These are phyloP conservation scores for Endotrypanum monterogeii DNA, from an alignment of 208 protist species.

Conservation along the genomic window DNA sequence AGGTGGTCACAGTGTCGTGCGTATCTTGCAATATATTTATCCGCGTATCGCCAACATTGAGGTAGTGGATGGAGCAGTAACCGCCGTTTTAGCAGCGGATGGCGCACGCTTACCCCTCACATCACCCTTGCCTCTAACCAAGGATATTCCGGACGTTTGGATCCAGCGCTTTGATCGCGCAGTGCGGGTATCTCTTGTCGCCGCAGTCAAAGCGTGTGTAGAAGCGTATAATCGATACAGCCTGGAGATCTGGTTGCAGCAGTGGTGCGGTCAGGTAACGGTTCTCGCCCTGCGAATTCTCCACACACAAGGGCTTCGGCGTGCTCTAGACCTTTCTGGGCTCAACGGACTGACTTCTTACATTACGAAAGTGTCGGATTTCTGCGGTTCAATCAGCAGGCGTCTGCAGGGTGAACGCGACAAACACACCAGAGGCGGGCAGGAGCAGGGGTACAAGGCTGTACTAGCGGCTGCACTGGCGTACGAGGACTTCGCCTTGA, in stretches of 20 bases:
- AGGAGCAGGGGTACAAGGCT: not conserved
- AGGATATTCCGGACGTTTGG: conserved; percentile 58
- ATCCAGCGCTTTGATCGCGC: conserved; percentile 66
- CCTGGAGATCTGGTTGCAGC: conserved; percentile 52
- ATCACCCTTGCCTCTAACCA: conserved; percentile 41
- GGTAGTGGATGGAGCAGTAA: conserved; percentile 40
- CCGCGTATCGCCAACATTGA: conserved; percentile 43
- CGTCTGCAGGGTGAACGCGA: conserved; percentile 24
- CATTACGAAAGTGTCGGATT: conserved; percentile 47
- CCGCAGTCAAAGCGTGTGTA: conserved; percentile 46
- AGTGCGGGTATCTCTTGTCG: conserved; percentile 56
- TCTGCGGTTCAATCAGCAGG: conserved; percentile 57
- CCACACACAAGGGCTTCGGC: conserved; percentile 67
- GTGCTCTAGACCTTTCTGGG: conserved; percentile 57
- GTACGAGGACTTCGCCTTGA: conserved; percentile 53
- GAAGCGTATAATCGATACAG: conserved; percentile 39
- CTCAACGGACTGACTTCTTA: conserved; percentile 51
- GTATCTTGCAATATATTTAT: conserved; percentile 75
- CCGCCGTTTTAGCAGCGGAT: conserved; percentile 53
- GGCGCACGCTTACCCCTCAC: conserved; percentile 46
- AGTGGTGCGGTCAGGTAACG: conserved; percentile 74
- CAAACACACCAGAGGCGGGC: not conserved
- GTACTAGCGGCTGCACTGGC: conserved; percentile 48
- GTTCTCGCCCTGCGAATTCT: conserved; percentile 69
- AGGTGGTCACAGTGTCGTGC: conserved; percentile 36